These are phyloP conservation scores for Acrocalymma vagum DNA, from an alignment of 2,329 filamentous ascomycete species.

Conservation along the genomic window DNA sequence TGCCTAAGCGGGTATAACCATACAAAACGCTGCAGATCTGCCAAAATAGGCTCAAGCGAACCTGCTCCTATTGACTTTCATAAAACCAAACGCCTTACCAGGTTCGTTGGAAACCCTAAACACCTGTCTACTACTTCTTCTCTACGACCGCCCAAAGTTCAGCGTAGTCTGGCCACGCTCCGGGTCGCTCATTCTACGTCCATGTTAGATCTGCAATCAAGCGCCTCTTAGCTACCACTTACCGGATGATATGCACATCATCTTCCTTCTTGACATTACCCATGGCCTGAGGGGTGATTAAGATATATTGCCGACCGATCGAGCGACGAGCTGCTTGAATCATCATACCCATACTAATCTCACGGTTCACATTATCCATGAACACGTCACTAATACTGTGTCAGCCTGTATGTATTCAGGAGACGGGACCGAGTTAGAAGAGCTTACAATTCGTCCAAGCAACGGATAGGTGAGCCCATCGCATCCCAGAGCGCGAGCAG, in stretches of 20 bases:
- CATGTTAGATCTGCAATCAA: constrained; percentile 20
- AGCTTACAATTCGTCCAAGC: constrained; percentile 86
- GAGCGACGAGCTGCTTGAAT: constrained; percentile 85
- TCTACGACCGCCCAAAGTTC: constrained; percentile 26
- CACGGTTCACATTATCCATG: constrained; percentile 97
- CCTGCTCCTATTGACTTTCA: too few relatives aligned
- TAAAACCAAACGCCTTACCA: too few relatives aligned
- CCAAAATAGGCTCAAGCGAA: too few relatives aligned
- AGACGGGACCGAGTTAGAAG: neutral
- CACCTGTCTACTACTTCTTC: neutral
- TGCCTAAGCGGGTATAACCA: too few relatives aligned
- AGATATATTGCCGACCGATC: constrained; percentile 91
- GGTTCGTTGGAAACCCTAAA: too few relatives aligned
- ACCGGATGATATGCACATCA: constrained; percentile 84
- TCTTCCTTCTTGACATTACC: constrained; percentile 51
- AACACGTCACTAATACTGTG: constrained; percentile 78
- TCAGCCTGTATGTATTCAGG: constrained; percentile 19
- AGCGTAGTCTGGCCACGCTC: constrained; percentile 60
- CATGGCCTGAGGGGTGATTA: constrained; percentile 94
- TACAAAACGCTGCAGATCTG: too few relatives aligned
- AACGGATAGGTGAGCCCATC: constrained; percentile 94
- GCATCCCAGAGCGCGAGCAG: constrained; percentile 95
- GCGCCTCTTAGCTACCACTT: constrained; percentile 32
- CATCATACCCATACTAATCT: constrained; percentile 92
- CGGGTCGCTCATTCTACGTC: constrained; percentile 57